Base-by-base conservation (phyloP, 305 asterid genomes). In the Euphrasia arctica region DNA sequence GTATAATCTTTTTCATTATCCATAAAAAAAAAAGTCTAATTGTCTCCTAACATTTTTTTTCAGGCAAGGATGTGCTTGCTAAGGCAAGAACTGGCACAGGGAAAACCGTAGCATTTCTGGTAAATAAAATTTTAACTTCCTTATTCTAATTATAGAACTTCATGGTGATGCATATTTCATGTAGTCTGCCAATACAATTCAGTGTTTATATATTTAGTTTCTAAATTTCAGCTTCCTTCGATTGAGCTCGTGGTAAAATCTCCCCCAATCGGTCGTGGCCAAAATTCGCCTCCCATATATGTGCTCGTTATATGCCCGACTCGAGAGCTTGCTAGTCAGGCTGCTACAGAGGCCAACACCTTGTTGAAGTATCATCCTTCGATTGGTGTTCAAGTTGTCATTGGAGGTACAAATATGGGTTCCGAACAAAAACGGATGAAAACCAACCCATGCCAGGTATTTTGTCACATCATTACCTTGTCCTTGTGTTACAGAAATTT, bases 21-120 rank as follows among this genome's bases (percentile, higher is more conserved):
- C 43, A 8, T 11, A 59, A 59, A 8, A 8, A 39, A 6, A 8
- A 34, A 18, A 18, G 22, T 39, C 1, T 39, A 6, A 5, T 36
- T 63, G 8, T 50, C 54, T 60, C 39, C 54, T 66, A 32, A 51
- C 75, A 56, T 18, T 36, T 27, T 70, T 73, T 68, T 72, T 34
- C 79, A 92, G 99, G 99, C 42, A 93, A 93, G 85, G 99, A 93
- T 80, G 96, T 93, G 69, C 78, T 93, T 69, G 99, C 97, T 82
- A 93, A 93, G 83, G 97, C 99, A 74, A 90, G 54, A 76, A 90
- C 99, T 66, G 99, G 99, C 77, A 93, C 97, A 1, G 97, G 99
- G 70, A 93, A 90, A 75, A 93, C 99, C 11, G 95, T 90, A 59
- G 97, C 99, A 22, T 93, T 88, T 82, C 75, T 93, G 96, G 98